Conservation (phyloP, 2,329 filamentous ascomycete species). For the Colletotrichum sp. region DNA sequence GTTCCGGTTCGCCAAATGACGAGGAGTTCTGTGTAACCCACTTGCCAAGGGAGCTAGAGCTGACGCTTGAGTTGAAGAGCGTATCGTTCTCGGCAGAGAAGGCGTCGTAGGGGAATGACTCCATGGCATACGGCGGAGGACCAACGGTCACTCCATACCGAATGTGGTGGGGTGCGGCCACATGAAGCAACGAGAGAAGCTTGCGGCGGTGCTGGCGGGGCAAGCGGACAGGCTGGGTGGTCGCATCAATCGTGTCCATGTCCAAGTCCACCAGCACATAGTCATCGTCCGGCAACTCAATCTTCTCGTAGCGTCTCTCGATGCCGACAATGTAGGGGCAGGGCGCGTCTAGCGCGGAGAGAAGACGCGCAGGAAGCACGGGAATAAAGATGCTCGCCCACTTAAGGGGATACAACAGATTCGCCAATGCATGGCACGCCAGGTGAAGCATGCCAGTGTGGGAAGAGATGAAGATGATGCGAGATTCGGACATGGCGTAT, state of each 20-base stretch:
- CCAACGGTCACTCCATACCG: conserved; percentile 87
- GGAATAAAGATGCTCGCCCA: conserved; percentile 97
- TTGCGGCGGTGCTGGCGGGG: conserved; percentile 92
- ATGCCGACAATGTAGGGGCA: conserved; percentile 98
- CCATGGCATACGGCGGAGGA: conserved; percentile 89
- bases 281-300: conserved; percentile 90
- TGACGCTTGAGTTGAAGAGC: conserved; percentile 76
- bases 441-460: conserved; percentile 97
- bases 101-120: conserved; percentile 88
- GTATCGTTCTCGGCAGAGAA: conserved; percentile 87
- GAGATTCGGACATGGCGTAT: conserved; percentile 89
- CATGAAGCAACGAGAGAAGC: conserved; percentile 83
- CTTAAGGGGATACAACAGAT: conserved; percentile 85
- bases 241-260: conserved; percentile 87
- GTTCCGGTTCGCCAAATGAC: conserved; percentile 76
- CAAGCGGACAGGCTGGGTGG: conserved; percentile 75
- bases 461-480: conserved; percentile 94
- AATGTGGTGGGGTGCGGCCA: conserved; percentile 88
- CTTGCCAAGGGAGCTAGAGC: conserved; percentile 77
- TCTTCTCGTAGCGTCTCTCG: conserved; percentile 86
- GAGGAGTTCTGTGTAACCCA: conserved; percentile 91
- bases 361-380: conserved; percentile 82
- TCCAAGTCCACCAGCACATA: conserved; percentile 96
- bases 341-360: conserved; percentile 91
- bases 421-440: conserved; percentile 85